Evolutionary conservation across 2,329 filamentous ascomycete genomes (phyloP), one percentile per base, ranked within the genome.

Genomic region (Mycosphaerelloides madeirae): DNA sequence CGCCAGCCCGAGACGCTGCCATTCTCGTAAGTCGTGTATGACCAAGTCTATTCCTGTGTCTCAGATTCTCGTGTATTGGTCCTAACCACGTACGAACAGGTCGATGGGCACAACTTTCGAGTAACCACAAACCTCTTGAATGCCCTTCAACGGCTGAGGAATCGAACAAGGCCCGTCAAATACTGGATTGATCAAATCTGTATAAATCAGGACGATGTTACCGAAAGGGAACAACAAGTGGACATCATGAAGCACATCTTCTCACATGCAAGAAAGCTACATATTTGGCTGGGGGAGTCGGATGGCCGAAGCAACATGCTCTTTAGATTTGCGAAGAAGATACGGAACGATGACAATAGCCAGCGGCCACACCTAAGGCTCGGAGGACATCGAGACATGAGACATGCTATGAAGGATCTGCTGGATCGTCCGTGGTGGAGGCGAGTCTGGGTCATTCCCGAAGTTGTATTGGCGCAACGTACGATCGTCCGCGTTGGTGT

Each of bases 181-280:
- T 54, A 66, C 15, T 67, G 64, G 52, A 47, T 55, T 11, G 58
- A 61, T 43, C 56, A 59, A 28, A 51, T 60, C 31, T 60, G 62
- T 33, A 67, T 68, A 37, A 63, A 67, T 29, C 64, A 67, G 43
- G 38, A 49, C 1, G 57, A 66, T 44, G 35, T 51, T 15, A 34
- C 40, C 4, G 64, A 68, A 32, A 59, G 60, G 15, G 53, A 47
- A 3, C 49, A 59, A 16, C 65, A 67, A 46, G 61, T 68, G 4
- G 54, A 52, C 3, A 60, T 67, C 20, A 68, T 68, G 63, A 56
- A 61, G 8, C 39, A 60, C 3, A 63, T 68, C 29, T 67, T 63
- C 53, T 51, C 44, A 16, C 43, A 50, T 31, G 50, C 58, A n/a
- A 48, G 49, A 28, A 48, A 57, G 38, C 51, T 60, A 18, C 50